Evolutionary conservation across 164 flowering plant species (phyloP), one percentile per base, ranked within the genome.

Genomic region (Vitis labrusca): DNA sequence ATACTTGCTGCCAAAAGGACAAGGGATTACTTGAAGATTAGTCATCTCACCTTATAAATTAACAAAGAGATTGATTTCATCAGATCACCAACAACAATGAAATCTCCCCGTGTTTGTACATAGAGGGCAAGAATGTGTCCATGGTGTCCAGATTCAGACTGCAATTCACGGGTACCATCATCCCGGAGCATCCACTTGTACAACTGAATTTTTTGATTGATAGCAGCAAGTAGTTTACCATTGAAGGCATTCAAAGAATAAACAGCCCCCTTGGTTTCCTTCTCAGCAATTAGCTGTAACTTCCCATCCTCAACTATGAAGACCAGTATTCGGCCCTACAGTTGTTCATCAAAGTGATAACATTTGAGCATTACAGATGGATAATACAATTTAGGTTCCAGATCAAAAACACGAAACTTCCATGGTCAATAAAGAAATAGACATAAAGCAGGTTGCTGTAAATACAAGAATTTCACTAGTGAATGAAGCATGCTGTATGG

Each of bases 121-220:
- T 91, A 93, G 17, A 93, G 84, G 1, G 99, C 99, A 71, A 95
- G 90, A 72, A 95, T 93, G 74, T 95, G 99, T 6, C 99, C 99
- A 73, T 95, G 99, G 75, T 93, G 97, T 64, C 97, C 98, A 79
- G 92, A 91, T 77, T 95, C 99, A 65, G 93, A 85, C 65, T 93
- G 99, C 81, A 95, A 73, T 74, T 95, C 98, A 47, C 83, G 94
- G 0, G 92, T 82, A 63, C 99, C 99, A 78, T 93, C 99, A 76
- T 95, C 99, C 17, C 99, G 86, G 16, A 88, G 90, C 93, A 84
- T 84, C 99, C 99, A 95, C 78, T 93, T 95, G 80, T 91, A 95
- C 70, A 95, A 72, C 67, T 95, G 99, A 74, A 95, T 95, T 78
- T 95, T 95, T 74, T 95, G 98, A 81, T 93, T 95, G 63, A 95